Evolutionary conservation across 1,139 yeast genomes (phyloP).

Genomic region (Scheffersomyces parashehatae): DNA sequence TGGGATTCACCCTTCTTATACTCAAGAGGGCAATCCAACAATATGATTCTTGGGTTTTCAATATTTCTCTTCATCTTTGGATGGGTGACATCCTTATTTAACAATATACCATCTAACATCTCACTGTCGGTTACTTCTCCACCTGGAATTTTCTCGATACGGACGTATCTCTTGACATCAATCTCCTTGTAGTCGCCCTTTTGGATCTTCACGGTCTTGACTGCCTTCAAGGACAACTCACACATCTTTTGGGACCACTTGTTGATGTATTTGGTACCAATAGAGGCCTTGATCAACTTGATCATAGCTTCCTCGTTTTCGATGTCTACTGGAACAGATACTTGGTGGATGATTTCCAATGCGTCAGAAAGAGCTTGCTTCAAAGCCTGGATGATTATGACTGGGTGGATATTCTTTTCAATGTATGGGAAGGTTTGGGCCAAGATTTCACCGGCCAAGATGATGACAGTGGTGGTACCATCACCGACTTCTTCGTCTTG

Average conservation of each 20-base stretch:
- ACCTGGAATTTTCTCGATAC: slow-evolving; percentile 96
- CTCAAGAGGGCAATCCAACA: slow-evolving; percentile 95
- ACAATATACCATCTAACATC: slow-evolving; percentile 86
- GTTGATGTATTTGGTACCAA: slow-evolving; percentile 92
- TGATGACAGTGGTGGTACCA: slow-evolving; percentile 95
- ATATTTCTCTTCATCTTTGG: slow-evolving; percentile 94
- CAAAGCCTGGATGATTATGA: slow-evolving; percentile 89
- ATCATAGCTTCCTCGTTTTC: slow-evolving; percentile 86
- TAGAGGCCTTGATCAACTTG: slow-evolving; percentile 82
- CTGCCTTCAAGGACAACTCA: slow-evolving; percentile 81
- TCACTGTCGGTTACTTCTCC: slow-evolving; percentile 90
- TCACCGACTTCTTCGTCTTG: slow-evolving; percentile 99
- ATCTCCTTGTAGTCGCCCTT: slow-evolving; percentile 78
- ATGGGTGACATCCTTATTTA: slow-evolving; percentile 96
- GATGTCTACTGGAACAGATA: slow-evolving; percentile 82
- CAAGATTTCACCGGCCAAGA: slow-evolving; percentile 92
- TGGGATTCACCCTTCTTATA: slow-evolving; percentile 99
- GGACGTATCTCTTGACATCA: slow-evolving; percentile 88
- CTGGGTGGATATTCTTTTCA: slow-evolving; percentile 96
- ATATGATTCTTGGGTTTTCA: slow-evolving; percentile 83
- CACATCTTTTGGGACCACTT: slow-evolving; percentile 96
- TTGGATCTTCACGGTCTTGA: slow-evolving; percentile 73
- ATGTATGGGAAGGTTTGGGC: slow-evolving; percentile 94
- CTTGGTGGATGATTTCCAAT: slow-evolving; percentile 79
- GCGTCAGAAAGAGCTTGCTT: slow-evolving; percentile 92